Evolutionary conservation across 140 eudicot species (phyloP), one percentile per base, ranked within the genome.

Genomic region (Oenanthe javanica): DNA sequence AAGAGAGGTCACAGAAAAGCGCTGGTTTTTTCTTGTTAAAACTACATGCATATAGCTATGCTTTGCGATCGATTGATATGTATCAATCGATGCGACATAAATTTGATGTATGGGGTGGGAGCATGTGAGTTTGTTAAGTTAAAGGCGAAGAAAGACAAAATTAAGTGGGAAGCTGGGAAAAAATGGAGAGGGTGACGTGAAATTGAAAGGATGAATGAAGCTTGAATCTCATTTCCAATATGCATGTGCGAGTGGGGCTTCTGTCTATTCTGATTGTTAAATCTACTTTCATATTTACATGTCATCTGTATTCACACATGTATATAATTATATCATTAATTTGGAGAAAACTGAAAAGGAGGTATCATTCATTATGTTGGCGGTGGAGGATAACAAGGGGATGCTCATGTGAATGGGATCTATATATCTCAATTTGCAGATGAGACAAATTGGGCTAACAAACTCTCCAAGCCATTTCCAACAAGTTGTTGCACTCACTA

Each of bases 381-480:
- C 69, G 69, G 69, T 61, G 69, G 69, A 61, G 69, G 69, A 61
- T 61, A 9, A 61, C 69, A 0, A 3, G 69, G 69, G 69, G 5
- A n/a, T 21, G 27, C n/a, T 61, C 69, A n/a, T 61, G 69, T 61
- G 69, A 61, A 59, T 59, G 67, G 67, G 67, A 59, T 61, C 69
- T 19, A 59, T 59, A 36, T 61, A 31, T 31, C 31, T 31, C 36
- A 0, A 61, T 61, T 61, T 61, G 69, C 69, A 61, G 13, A 61
- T 61, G 69, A 36, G 69, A 61, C 69, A 61, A 61, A 31, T 61
- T 61, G 36, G 14, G 13, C 36, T 61, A 61, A 61, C 69, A 61
- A 61, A 61, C 69, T 61, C n/a, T 61, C 31, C 27, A n/a, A 57
- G 66, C 10, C 27, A 19, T 19, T 57, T 2, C 66, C 27, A 57